Conservation (phyloP, 345 rosid genomes). For the Citrus medica region DNA sequence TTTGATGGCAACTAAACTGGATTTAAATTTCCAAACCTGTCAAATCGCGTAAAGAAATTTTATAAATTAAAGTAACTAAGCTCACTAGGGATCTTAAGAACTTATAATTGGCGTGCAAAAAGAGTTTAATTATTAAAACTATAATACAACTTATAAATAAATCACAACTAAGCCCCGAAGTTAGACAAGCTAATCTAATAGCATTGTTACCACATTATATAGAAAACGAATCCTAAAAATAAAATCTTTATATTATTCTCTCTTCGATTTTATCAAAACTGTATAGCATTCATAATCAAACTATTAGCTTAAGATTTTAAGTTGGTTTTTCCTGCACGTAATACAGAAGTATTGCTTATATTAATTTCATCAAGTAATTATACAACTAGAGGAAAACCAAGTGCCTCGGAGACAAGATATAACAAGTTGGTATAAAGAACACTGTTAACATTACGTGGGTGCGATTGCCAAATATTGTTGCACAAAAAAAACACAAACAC, state of each 20-base stretch:
- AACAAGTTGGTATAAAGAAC: conserved; percentile 17
- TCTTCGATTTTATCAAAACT: background rate
- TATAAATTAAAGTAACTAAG: background rate
- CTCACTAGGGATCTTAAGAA: background rate
- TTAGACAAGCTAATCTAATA: no score
- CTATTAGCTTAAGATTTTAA: background rate
- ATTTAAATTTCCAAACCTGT: no score
- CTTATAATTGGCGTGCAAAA: background rate
- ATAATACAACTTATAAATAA: no score
- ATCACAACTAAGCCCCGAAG: no score
- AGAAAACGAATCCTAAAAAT: background rate
- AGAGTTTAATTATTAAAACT: background rate
- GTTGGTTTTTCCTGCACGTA: background rate
- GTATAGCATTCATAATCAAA: background rate
- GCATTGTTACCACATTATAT: background rate
- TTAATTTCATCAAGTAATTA: conserved; percentile 1
- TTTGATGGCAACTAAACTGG: no score
- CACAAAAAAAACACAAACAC: no score
- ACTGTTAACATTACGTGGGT: conserved; percentile 1
- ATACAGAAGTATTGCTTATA: background rate
- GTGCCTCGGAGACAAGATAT: background rate
- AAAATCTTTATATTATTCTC: background rate
- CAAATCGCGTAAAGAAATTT: no score
- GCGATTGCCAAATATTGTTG: background rate
- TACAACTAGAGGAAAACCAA: background rate